Conservation (phyloP, 148 eudicot genomes). For the Silene uniflora region DNA sequence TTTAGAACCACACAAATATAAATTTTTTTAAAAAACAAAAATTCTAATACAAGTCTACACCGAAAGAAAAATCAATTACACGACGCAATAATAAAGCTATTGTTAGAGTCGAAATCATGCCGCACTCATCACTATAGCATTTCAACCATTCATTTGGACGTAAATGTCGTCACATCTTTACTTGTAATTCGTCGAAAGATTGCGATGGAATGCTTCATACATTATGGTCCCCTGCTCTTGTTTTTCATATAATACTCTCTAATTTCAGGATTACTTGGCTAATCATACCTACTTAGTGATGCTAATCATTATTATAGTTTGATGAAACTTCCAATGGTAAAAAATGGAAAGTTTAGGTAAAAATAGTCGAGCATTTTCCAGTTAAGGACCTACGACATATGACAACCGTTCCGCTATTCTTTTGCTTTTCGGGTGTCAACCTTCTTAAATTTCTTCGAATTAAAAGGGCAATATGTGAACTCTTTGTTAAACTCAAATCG, state of each 20-base stretch:
- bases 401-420: too few species aligned
- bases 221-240: not conserved
- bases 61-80: not conserved
- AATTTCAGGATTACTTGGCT: not conserved
- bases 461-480: too few species aligned
- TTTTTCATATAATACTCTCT: not conserved
- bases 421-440: too few species aligned
- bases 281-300: not conserved
- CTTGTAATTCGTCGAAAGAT: not conserved
- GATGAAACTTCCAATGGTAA: not conserved
- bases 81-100: not conserved
- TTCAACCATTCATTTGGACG: not conserved
- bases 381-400: too few species aligned
- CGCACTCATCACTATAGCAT: not conserved
- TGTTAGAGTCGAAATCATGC: not conserved
- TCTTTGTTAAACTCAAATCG: not conserved
- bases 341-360: not conserved
- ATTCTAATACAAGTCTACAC: not conserved
- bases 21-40: too few species aligned
- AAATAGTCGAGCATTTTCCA: too few species aligned
- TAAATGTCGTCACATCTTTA: not conserved
- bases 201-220: not conserved
- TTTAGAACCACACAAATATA: not conserved
- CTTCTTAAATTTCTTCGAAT: not conserved
- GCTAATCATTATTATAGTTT: not conserved